Percentiles rank a stretch among this genome's conserved stretches.
phyloP scores from a whole-genome alignment of 1,284 basidiomycete species.

The Sporisorium iseilematis-ciliati region DNA sequence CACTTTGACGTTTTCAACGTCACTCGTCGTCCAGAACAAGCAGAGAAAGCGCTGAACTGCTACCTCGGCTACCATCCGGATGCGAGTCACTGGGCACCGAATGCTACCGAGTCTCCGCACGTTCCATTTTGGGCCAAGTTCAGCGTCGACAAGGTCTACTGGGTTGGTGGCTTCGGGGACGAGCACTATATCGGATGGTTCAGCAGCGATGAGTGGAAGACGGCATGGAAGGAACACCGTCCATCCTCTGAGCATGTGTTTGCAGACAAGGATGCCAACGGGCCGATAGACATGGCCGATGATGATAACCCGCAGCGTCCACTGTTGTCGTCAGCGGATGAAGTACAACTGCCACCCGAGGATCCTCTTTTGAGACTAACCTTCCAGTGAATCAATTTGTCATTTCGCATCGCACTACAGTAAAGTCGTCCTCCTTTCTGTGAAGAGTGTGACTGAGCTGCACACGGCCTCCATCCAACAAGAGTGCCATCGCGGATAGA shows the following conservation, averaged over 20 bases:
- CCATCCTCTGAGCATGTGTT: neutral
- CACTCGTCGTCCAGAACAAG: constrained; percentile 19
- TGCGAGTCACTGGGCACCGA: constrained; percentile 60
- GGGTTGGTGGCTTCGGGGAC: constrained; percentile 68
- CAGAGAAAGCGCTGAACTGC: constrained; percentile 38
- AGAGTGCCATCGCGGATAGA: no score
- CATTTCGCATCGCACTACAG: no score
- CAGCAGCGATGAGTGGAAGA: constrained; percentile 42
- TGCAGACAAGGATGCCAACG: no score
- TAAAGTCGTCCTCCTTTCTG: no score
- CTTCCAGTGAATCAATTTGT: neutral
- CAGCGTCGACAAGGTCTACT: constrained; percentile 55
- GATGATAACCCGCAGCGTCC: no score
- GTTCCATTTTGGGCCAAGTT: constrained; percentile 62
- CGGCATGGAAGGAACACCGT: constrained; percentile 20
- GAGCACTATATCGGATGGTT: constrained; percentile 68
- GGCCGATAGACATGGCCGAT: no score
- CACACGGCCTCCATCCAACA: no score
- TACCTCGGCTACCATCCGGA: constrained; percentile 60
- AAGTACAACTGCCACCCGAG: no score
- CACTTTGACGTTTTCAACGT: constrained; percentile 47
- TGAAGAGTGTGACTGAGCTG: no score
- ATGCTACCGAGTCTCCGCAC: constrained; percentile 59
- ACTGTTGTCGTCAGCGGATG: no score
- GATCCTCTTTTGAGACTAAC: no score